Conservation (phyloP, 1,139 yeast species). For the Nadsonia commutata region DNA sequence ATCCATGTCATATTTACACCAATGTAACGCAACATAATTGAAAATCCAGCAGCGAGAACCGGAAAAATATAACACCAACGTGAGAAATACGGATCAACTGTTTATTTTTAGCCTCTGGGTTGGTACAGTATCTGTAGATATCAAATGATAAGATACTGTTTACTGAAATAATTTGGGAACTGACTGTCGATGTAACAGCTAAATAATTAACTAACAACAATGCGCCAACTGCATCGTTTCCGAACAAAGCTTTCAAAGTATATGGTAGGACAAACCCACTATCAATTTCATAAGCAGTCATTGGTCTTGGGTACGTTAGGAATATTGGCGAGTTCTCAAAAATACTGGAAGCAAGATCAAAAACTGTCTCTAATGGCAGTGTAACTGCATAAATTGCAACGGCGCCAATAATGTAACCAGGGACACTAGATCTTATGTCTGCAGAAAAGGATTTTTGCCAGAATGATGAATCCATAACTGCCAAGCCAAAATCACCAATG, state of each 20-base stretch:
- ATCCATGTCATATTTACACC: conserved; percentile 52
- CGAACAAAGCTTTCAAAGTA: conserved; percentile 76
- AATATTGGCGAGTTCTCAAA: conserved; percentile 52
- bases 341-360: conserved; percentile 71
- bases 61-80: conserved; percentile 45
- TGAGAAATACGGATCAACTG: conserved; percentile 57
- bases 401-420: conserved; percentile 89
- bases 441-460: conserved; percentile 81
- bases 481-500: conserved; percentile 83
- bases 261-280: conserved; percentile 78
- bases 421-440: conserved; percentile 67
- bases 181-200: conserved; percentile 49
- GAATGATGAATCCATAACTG: conserved; percentile 77
- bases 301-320: conserved; percentile 58
- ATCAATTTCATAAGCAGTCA: conserved; percentile 53
- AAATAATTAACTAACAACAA: conserved; percentile 63
- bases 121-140: conserved; percentile 62
- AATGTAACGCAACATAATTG: conserved; percentile 70
- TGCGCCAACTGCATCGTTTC: conserved; percentile 85
- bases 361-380: conserved; percentile 61
- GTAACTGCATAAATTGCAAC: conserved; percentile 87
- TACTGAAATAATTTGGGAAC: conserved; percentile 75
- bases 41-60: conserved; percentile 67
- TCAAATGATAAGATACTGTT: conserved; percentile 77
- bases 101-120: conserved; percentile 65